These are phyloP conservation scores for Rhodamnia rubescens DNA, from an alignment of 345 rosid genomes.

Conservation along the genomic window DNA sequence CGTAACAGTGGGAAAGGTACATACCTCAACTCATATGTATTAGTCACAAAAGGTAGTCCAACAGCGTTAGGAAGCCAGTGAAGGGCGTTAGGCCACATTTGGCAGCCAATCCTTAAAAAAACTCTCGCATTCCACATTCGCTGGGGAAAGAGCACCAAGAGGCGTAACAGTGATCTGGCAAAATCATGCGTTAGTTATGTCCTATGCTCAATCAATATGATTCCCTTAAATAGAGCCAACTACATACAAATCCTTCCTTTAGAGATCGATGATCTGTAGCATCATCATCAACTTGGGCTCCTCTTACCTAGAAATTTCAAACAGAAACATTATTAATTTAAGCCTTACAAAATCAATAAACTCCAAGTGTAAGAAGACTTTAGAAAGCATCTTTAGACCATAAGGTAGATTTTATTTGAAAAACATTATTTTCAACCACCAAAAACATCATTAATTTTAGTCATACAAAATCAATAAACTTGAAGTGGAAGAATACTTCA, in stretches of 20 bases:
- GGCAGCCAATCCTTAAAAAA: slow-evolving; percentile 67
- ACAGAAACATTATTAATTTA: background rate
- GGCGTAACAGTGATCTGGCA: slow-evolving; percentile 81
- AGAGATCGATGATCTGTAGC: slow-evolving; percentile 49
- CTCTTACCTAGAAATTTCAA: slow-evolving; percentile 22
- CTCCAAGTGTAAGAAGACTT: background rate
- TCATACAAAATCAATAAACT: background rate
- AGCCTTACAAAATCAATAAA: background rate
- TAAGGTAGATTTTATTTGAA: background rate
- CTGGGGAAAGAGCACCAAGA: slow-evolving; percentile 60
- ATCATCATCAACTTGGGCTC: slow-evolving; percentile 25
- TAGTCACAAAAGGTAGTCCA: background rate
- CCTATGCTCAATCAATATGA: background rate
- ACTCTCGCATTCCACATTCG: slow-evolving; percentile 30
- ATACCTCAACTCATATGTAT: background rate
- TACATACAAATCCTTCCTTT: slow-evolving; percentile 66
- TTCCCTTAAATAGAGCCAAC: background rate
- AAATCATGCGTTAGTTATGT: background rate
- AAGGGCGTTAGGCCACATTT: slow-evolving; percentile 12
- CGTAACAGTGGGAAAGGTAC: background rate
- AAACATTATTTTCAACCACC: background rate
- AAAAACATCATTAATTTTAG: background rate
- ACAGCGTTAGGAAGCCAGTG: slow-evolving; percentile 31
- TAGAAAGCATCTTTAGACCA: background rate
- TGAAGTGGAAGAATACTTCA: background rate